Evolutionary conservation across 2,329 filamentous ascomycete species (phyloP), one percentile per base, ranked within the genome.

Genomic region (Gremmenia infestans): DNA sequence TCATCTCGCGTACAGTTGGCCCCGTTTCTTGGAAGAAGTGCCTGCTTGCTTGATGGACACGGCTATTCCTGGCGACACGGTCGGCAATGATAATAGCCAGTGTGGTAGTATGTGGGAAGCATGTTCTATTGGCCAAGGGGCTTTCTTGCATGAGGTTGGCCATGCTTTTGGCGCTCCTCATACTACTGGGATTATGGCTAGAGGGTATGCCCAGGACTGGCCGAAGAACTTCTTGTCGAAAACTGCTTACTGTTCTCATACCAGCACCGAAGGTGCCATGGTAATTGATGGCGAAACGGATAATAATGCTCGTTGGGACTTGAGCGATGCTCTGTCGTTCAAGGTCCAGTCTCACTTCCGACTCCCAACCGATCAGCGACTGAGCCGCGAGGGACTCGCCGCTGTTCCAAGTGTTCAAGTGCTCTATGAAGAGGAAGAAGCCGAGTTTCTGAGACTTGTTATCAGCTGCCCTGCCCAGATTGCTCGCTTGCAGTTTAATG

Each of bases 101-200:
- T 77, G 75, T 54, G 61, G 58, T 1, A 72, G 71, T 17, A 72
- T 77, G 66, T 75, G 74, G 70, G 73, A 74, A 55, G 74, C 76
- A 6, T 78, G 76, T 56, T 71, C 73, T 5, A 67, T 77, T 63
- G 76, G 86, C 8, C 87, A 89, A 63, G 86, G 86, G 2, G 85
- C 86, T 17, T 86, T 90, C 70, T 71, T 90, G 28, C 86, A 88
- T 64, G 85, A 89, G 69, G 82, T 86, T 1, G 86, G 86, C 1
- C 85, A 88, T 70, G 74, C 88, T 14, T 85, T 90, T 59, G 85
- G 85, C 28, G 87, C 84, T 63, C 82, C 83, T 6, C 83, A 88
- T 63, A 84, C 87, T 60, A 82, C 75, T 2, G 86, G 86, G 2
- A 79, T 89, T 60, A 89, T 89, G 86, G 66, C 58, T 15, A 64